Evolutionary conservation across 2,329 filamentous ascomycete genomes (phyloP).

Genomic region (Ceratocystis huliohia): DNA sequence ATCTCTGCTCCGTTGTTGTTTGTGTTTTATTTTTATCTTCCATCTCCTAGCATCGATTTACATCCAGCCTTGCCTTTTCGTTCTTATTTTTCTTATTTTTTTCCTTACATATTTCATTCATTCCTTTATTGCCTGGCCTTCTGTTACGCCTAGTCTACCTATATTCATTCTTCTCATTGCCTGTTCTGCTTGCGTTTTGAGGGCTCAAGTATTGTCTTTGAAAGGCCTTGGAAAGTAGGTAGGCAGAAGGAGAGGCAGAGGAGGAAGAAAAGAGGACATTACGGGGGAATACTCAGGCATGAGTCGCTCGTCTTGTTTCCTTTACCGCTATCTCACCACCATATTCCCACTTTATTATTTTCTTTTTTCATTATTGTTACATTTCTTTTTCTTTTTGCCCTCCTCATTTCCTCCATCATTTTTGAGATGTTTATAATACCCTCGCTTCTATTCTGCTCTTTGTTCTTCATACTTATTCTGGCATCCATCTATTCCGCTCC

Average conservation of each 20-base stretch:
- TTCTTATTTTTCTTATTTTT: conserved; percentile 16
- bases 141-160: conserved; percentile 7
- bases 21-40: conserved; percentile 1
- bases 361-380: neutral
- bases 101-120: conserved; percentile 15
- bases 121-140: conserved; percentile 17
- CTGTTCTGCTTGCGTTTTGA: neutral
- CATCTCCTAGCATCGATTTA: neutral
- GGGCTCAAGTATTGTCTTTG: neutral
- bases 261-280: neutral
- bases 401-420: conserved; percentile 4
- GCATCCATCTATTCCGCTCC: neutral
- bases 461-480: neutral
- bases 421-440: neutral
- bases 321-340: neutral
- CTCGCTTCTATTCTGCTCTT: neutral
- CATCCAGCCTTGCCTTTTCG: conserved; percentile 1
- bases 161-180: neutral
- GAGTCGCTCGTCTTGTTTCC: neutral
- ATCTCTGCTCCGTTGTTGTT: neutral
- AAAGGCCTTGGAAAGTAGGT: neutral
- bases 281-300: neutral
- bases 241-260: neutral
- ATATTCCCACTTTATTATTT: neutral
- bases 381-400: neutral